Conservation (phyloP, 129 eudicot genomes). For the Erigeron canadensis region DNA sequence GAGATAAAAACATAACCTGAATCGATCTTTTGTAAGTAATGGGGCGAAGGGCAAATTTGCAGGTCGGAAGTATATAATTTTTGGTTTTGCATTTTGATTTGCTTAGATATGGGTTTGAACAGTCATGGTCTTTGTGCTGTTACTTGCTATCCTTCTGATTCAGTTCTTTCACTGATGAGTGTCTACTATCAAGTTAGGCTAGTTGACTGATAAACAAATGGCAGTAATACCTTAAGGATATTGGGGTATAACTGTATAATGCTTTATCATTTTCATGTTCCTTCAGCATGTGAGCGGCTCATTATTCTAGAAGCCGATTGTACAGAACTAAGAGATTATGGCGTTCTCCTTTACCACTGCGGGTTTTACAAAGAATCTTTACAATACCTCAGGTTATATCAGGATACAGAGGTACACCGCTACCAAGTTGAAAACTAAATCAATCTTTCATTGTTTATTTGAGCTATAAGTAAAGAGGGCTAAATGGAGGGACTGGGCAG, state of each 20-base stretch:
- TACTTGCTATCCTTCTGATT: constrained; percentile 8
- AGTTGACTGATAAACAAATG: background rate
- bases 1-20: background rate
- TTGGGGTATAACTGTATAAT: background rate
- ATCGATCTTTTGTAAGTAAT: background rate
- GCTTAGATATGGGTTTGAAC: background rate
- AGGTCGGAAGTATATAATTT: background rate
- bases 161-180: background rate
- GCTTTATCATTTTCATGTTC: constrained; percentile 12
- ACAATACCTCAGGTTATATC: constrained; percentile 56
- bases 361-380: constrained; percentile 72
- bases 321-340: constrained; percentile 72
- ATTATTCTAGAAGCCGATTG: constrained; percentile 60
- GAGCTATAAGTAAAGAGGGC: too few species aligned
- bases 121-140: background rate
- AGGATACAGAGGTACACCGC: constrained; percentile 56
- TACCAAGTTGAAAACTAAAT: background rate
- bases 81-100: background rate
- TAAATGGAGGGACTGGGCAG: too few species aligned
- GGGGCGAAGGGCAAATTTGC: background rate
- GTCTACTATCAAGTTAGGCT: background rate
- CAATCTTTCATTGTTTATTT: background rate
- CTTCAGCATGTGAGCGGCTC: constrained; percentile 81
- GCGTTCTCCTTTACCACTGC: constrained; percentile 79
- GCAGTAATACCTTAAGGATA: background rate